A percentile compares a stretch with the other conserved stretches of the same genome.
Evolutionary conservation across 2,329 filamentous ascomycete species (phyloP).

Genomic region (Cladosporium sp.): DNA sequence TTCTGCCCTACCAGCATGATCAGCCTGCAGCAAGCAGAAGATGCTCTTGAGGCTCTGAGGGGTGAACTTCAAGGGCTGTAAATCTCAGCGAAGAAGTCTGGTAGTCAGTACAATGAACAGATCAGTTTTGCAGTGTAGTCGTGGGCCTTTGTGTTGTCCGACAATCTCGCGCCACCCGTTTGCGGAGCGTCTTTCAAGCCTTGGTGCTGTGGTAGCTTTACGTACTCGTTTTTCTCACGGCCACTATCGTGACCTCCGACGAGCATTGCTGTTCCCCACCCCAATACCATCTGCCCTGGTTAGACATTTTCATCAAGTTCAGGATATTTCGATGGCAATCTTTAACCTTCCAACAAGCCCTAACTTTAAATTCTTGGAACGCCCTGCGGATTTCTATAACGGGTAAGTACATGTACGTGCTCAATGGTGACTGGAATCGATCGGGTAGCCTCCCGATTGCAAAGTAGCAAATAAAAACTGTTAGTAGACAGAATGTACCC

Average conservation of each 20-base stretch:
- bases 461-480: not conserved
- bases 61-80: slow-evolving; percentile 20
- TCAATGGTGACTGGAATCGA: not conserved
- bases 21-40: slow-evolving; percentile 38
- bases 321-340: not conserved
- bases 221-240: not conserved
- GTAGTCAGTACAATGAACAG: not conserved
- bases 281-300: not conserved
- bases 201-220: not conserved
- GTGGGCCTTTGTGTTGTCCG: not conserved
- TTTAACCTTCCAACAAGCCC: not conserved
- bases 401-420: not conserved
- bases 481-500: not conserved
- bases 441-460: not conserved
- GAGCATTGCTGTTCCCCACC: not conserved
- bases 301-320: not conserved
- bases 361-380: not conserved
- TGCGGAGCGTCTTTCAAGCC: not conserved
- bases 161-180: not conserved
- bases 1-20: slow-evolving; percentile 52
- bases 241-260: not conserved
- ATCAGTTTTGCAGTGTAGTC: not conserved
- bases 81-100: not conserved
- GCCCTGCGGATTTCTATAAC: not conserved
- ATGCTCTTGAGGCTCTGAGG: slow-evolving; percentile 38